These are phyloP conservation scores for Talaromyces ruber DNA, from an alignment of 495 filamentous ascomycete species.

Conservation along the genomic window DNA sequence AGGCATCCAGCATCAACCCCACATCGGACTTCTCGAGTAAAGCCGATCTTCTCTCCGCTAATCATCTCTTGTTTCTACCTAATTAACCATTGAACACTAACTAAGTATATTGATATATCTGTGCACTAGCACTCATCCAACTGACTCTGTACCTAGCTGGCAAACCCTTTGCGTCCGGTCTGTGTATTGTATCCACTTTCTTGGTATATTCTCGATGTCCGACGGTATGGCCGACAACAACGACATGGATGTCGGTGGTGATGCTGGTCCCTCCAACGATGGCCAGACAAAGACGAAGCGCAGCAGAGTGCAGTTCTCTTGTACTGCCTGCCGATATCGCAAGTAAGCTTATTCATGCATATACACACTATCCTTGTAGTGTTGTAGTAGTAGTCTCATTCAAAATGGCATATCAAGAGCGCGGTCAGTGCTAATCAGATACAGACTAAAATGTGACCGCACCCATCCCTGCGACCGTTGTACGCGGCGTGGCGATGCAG, in stretches of 20 bases:
- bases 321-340: conserved; percentile 41
- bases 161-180: neutral
- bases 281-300: conserved; percentile 27
- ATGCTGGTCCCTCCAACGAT: neutral
- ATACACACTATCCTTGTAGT: neutral
- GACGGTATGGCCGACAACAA: conserved; percentile 1
- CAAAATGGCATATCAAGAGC: neutral
- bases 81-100: neutral
- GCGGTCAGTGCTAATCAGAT: neutral
- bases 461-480: conserved; percentile 42
- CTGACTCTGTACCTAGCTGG: neutral
- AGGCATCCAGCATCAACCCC: neutral
- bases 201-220: neutral
- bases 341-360: conserved; percentile 29
- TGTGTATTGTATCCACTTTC: neutral
- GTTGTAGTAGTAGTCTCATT: conserved; percentile 2
- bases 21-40: neutral
- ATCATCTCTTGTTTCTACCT: neutral
- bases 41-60: neutral
- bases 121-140: neutral
- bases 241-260: neutral
- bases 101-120: neutral
- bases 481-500: conserved; percentile 33
- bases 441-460: conserved; percentile 45
- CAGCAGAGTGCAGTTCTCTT: conserved; percentile 44